These are phyloP conservation scores for Mucor indicus DNA, from an alignment of 371 early-diverging fungal species.

Conservation along the genomic window DNA sequence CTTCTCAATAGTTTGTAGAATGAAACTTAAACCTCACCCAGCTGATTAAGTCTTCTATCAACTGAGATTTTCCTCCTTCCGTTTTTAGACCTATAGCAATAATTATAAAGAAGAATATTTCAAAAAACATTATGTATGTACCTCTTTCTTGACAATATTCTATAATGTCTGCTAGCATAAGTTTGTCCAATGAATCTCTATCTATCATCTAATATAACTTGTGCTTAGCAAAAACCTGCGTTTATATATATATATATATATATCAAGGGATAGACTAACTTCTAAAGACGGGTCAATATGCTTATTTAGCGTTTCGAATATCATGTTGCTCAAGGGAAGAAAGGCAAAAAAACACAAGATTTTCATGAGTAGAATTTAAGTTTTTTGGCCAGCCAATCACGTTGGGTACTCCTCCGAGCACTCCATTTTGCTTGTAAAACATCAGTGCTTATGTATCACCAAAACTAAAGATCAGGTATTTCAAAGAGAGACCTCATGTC, in stretches of 20 bases:
- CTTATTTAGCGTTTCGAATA: constrained; percentile 32
- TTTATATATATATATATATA: not conserved
- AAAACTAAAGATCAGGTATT: too few relatives aligned
- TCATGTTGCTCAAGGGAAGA: constrained; percentile 4
- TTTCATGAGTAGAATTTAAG: not conserved
- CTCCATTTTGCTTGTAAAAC: too few relatives aligned
- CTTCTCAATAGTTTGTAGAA: not conserved
- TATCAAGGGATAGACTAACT: constrained; percentile 9
- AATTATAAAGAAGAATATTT: too few relatives aligned
- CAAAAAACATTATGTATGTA: constrained; percentile 5
- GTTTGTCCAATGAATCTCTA: constrained; percentile 44
- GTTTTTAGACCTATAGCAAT: constrained; percentile 49
- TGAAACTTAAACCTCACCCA: constrained; percentile 45
- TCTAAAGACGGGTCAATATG: constrained; percentile 39
- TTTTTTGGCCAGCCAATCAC: too few relatives aligned
- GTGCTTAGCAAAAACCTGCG: not conserved
- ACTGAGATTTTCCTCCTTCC: constrained; percentile 60
- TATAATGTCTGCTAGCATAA: constrained; percentile 68
- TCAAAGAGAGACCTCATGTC: too few relatives aligned
- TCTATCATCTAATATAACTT: constrained; percentile 16
- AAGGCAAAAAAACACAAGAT: not conserved
- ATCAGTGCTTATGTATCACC: too few relatives aligned
- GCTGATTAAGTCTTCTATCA: constrained; percentile 59
- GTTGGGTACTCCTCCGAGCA: too few relatives aligned
- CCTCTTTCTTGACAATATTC: constrained; percentile 75